Evolutionary conservation across 176 grass and related monocot genomes (phyloP).

Genomic region (Alloteropsis semialata): DNA sequence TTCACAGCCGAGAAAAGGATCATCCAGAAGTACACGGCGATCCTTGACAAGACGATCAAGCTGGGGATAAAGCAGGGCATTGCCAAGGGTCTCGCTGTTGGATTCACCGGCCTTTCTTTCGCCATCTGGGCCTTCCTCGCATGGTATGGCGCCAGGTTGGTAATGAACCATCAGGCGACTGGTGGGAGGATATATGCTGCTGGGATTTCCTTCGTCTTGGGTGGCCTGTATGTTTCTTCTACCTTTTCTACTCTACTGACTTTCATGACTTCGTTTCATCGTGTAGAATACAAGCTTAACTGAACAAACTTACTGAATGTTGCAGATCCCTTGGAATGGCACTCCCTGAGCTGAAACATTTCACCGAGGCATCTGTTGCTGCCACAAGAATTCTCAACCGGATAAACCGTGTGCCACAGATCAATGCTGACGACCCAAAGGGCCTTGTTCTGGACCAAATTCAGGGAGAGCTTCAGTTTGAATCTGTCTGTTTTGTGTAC

Average conservation of each 20-base stretch:
- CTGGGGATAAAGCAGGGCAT: conserved; percentile 96
- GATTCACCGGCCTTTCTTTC: conserved; percentile 78
- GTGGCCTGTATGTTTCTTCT: conserved; percentile 74
- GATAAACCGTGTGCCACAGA: conserved; percentile 70
- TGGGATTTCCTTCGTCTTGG: conserved; percentile 94
- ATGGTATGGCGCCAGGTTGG: conserved; percentile 85
- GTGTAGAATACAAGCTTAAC: conserved; percentile 7
- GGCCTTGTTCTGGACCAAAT: conserved; percentile 57
- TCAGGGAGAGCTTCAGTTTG: conserved; percentile 65
- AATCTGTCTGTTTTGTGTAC: conserved; percentile 70
- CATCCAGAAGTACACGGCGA: conserved; percentile 55
- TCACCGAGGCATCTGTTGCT: conserved; percentile 86
- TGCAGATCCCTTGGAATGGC: conserved; percentile 97
- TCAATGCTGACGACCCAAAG: conserved; percentile 59
- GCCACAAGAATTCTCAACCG: conserved; percentile 70
- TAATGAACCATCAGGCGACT: conserved; percentile 77
- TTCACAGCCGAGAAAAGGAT: conserved; percentile 92
- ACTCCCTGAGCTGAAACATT: conserved; percentile 93
- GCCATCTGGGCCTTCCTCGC: conserved; percentile 96
- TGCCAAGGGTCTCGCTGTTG: conserved; percentile 83
- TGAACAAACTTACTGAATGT: conserved; percentile 7
- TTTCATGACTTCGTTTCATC: conserved; percentile 7
- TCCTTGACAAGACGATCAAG: conserved; percentile 75
- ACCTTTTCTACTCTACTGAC: background rate
- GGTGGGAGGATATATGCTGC: conserved; percentile 93